Evolutionary conservation across 2,329 filamentous ascomycete species (phyloP), one percentile per base, ranked within the genome.

Genomic region (Seiridium unicorne): DNA sequence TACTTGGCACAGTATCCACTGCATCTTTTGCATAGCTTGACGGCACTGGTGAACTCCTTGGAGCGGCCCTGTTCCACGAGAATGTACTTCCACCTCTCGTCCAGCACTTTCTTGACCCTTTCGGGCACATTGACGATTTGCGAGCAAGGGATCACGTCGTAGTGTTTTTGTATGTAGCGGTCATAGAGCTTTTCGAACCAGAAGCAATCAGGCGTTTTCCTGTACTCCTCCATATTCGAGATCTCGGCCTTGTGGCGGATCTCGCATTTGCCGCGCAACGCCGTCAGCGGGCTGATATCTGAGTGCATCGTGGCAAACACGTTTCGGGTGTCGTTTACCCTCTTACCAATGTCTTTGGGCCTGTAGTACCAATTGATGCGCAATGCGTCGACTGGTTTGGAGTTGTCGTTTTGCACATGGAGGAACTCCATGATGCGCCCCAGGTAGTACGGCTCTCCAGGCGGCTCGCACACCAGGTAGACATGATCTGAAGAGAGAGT

Each of bases 231-330:
- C 66, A 97, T 78, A 70, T 91, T 89, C 42, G 85, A 78, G 62
- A 98, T 94, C 73, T 98, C 93, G 64, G 88, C 90, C 68, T 91
- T 88, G 79, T 99, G 95, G 74, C 86, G 84, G 74, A 99, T 95
- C 65, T 89, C 87, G 76, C 94, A 98, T 79, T 96, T 97, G 66
- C 95, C 95, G 70, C 95, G 92, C 67, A 99, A 81, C 51, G 95
- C 92, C 55, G 93, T 93, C 69, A 99, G 82, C 60, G 95, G 95
- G 73, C 92, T 96, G 63, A 93, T 90, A 79, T 99, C 95, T 34
- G 95, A 98, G 76, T 99, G 95, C 95, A 99, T 99, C 36, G 95
- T 97, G 63, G 93, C 94, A 77, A 94, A 97, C 57, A 99, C 87
- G 69, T 94, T 83, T 63, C 95, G 90, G 61, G 91, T 94, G 80